phyloP scores from a whole-genome alignment of 441 rosid genomes.

The Corymbia calophylla region DNA sequence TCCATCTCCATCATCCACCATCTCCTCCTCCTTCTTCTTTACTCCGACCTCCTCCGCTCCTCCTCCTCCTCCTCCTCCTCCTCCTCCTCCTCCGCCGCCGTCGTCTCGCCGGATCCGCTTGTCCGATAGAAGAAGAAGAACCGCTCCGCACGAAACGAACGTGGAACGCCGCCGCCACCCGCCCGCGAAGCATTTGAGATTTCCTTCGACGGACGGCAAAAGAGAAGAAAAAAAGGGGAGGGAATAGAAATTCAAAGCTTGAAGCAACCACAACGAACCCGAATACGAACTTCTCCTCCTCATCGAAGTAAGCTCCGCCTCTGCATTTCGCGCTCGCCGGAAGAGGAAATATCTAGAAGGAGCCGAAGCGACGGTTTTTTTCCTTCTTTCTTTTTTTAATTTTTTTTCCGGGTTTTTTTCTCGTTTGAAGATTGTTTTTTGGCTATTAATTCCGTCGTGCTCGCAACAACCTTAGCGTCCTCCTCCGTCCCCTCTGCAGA shows the following conservation, averaged over 20 bases:
- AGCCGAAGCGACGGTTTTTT: neutral
- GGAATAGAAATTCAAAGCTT: neutral
- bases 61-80: neutral
- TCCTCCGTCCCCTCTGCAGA: neutral
- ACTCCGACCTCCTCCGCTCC: neutral
- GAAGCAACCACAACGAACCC: neutral
- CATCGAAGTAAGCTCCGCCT: neutral
- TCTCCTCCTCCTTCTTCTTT: neutral
- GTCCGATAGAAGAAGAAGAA: neutral
- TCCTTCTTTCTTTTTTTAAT: neutral
- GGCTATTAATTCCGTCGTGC: neutral
- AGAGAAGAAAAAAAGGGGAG: neutral
- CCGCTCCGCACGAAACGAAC: neutral
- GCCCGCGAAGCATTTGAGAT: neutral
- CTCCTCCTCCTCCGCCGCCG: neutral
- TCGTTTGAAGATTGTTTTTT: neutral
- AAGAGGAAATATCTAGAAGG: neutral
- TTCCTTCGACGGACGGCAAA: neutral
- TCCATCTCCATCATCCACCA: neutral
- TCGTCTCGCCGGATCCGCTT: neutral
- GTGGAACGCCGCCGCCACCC: neutral
- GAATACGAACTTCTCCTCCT: neutral
- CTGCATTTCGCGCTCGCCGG: neutral
- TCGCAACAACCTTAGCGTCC: neutral
- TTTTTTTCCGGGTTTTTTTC: neutral